Evolutionary conservation across 2,329 filamentous ascomycete genomes (phyloP).

Genomic region (Aspergillus persii): DNA sequence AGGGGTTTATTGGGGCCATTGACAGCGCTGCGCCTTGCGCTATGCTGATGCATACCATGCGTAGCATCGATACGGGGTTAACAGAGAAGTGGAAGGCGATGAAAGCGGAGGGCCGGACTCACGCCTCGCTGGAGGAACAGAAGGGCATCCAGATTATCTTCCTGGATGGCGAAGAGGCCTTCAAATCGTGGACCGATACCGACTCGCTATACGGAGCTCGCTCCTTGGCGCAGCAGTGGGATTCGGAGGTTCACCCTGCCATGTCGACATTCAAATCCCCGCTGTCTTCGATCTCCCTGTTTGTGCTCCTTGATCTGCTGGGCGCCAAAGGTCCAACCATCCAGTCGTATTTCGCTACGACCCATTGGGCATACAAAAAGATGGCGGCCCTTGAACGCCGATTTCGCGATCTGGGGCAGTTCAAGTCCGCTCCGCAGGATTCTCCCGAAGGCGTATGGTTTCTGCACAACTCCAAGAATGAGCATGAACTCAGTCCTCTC

Average conservation of each 20-base stretch:
- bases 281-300: conserved; percentile 77
- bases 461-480: conserved; percentile 58
- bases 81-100: conserved; percentile 78
- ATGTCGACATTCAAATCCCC: conserved; percentile 72
- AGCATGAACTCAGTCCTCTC: conserved; percentile 46
- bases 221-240: conserved; percentile 80
- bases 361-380: conserved; percentile 86
- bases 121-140: conserved; percentile 63
- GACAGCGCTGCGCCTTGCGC: conserved; percentile 95
- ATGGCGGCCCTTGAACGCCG: conserved; percentile 73
- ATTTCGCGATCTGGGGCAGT: conserved; percentile 63
- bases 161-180: conserved; percentile 93
- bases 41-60: conserved; percentile 82
- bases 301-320: conserved; percentile 87
- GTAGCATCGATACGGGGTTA: conserved; percentile 75
- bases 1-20: conserved; percentile 88
- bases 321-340: conserved; percentile 67
- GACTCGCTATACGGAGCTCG: conserved; percentile 89
- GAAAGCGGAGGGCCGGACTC: conserved; percentile 55
- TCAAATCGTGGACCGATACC: conserved; percentile 70
- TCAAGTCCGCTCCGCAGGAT: conserved; percentile 54
- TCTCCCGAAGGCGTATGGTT: conserved; percentile 58
- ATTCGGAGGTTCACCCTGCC: conserved; percentile 64
- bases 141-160: conserved; percentile 86
- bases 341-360: conserved; percentile 83